Base-by-base conservation (phyloP, 2,329 filamentous ascomycete genomes). In the Epichloe festucae region DNA sequence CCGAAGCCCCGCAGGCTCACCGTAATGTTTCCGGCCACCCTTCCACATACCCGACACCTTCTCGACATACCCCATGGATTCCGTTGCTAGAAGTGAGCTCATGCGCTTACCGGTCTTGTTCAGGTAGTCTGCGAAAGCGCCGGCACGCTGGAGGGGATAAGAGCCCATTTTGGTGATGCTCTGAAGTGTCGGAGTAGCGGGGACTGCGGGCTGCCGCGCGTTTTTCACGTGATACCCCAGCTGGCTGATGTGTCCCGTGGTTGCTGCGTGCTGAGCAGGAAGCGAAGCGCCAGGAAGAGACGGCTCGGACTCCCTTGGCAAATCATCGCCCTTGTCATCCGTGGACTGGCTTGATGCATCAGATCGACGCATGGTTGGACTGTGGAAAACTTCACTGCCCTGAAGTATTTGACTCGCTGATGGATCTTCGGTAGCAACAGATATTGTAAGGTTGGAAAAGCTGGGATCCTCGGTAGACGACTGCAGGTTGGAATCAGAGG, bases 31-130 rank as follows among this genome's bases (percentile, higher is more conserved):
- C 59, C 85, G 84, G 12, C 88, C 88, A 36, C 93, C 93, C 58
- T 89, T 87, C 82, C 93, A 93, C 87, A 97, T 97, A 39, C 89
- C 91, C 0, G 91, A 95, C 0, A 97, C 90, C 66, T 96, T 97
- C 63, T 94, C 90, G 35, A 95, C 85, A 63, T 97, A 97, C 2
- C 89, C 89, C 83, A 95, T 95, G 0, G 91, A 94, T 65, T 96
- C 90, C 0, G 85, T 88, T 6, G 91, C 87, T 45, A 97, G 70
- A 8, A 95, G 70, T 31, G 75, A 87, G 54, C 87, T 88, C 82
- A 97, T 87, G 36, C 82, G 81, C 58, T 87, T 86, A 21, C 89
- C 85, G 21, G 86, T 82, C 52, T 77, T 84, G 62, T 86, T 87
- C 49, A 96, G 73, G 63, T 89, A 95, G 46, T 84, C 87, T 8